These are phyloP conservation scores for Ogataea glucozyma DNA, from an alignment of 805 yeast species.

Conservation along the genomic window DNA sequence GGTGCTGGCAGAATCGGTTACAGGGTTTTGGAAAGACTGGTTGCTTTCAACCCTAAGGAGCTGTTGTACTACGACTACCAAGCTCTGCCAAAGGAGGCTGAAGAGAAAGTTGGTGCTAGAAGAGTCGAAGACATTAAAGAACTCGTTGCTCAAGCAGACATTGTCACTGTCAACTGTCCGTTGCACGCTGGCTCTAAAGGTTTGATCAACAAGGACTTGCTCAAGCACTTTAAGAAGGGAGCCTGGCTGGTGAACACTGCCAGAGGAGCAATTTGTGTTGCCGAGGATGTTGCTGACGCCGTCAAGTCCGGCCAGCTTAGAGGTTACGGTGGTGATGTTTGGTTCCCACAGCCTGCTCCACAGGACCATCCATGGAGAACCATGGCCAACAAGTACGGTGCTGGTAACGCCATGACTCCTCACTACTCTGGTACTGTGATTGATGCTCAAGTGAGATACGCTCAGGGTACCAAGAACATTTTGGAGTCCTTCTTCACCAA, in stretches of 20 bases:
- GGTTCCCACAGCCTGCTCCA: constrained; percentile 86
- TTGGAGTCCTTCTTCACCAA: constrained; percentile 62
- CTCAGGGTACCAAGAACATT: constrained; percentile 67
- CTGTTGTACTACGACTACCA: constrained; percentile 76
- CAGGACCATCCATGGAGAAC: constrained; percentile 75
- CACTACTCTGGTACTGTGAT: constrained; percentile 78
- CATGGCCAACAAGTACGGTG: constrained; percentile 63
- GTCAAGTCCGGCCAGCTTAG: constrained; percentile 64
- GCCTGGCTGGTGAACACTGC: constrained; percentile 78
- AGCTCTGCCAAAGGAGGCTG: constrained; percentile 59
- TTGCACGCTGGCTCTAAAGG: constrained; percentile 71
- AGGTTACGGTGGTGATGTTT: constrained; percentile 86
- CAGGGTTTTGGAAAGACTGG: constrained; percentile 68
- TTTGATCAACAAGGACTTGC: constrained; percentile 61
- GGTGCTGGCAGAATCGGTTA: constrained; percentile 84
- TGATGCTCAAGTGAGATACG: constrained; percentile 77
- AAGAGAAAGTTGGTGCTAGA: constrained; percentile 56
- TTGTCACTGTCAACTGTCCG: constrained; percentile 77
- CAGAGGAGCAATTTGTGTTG: constrained; percentile 76
- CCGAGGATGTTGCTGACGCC: constrained; percentile 75
- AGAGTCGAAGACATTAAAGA: constrained; percentile 63
- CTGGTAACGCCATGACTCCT: constrained; percentile 85
- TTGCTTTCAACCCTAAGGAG: constrained; percentile 74
- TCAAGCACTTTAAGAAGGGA: constrained; percentile 71
- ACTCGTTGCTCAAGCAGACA: constrained; percentile 64